Conservation (phyloP, 2,329 filamentous ascomycete genomes). For the Colletotrichum somersetense region DNA sequence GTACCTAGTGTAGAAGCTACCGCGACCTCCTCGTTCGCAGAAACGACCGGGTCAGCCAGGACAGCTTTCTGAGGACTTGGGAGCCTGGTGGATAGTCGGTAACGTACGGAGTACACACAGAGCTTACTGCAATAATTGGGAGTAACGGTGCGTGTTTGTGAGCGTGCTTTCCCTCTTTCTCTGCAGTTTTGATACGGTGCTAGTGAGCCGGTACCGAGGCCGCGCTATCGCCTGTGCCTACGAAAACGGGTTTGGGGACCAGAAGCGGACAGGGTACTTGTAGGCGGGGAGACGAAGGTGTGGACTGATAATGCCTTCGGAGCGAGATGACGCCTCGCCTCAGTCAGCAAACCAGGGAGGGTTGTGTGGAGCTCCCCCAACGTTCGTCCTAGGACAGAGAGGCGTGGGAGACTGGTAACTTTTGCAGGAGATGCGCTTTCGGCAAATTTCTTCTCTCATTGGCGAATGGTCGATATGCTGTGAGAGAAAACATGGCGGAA, state of each 20-base stretch:
- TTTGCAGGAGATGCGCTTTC: neutral
- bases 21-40: neutral
- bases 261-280: conserved; percentile 28
- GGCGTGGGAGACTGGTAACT: neutral
- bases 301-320: conserved; percentile 42
- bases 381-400: conserved; percentile 23
- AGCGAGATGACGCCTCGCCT: conserved; percentile 42
- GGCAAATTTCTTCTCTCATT: neutral
- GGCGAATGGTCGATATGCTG: conserved; percentile 1
- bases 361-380: conserved; percentile 33
- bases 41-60: neutral
- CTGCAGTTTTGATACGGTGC: neutral
- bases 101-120: neutral
- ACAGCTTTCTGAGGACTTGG: neutral
- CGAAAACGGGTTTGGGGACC: conserved; percentile 21
- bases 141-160: no score
- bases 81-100: neutral
- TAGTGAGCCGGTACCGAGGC: conserved; percentile 13
- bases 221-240: conserved; percentile 8
- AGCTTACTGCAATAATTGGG: neutral
- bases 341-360: conserved; percentile 40
- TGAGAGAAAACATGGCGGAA: neutral
- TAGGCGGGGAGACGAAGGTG: conserved; percentile 34
- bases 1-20: neutral
- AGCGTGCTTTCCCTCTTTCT: neutral